Percentiles rank a stretch among this genome's conserved stretches.
Evolutionary conservation across 2,329 filamentous ascomycete species (phyloP).

Genomic region (Ophiostoma sp.): DNA sequence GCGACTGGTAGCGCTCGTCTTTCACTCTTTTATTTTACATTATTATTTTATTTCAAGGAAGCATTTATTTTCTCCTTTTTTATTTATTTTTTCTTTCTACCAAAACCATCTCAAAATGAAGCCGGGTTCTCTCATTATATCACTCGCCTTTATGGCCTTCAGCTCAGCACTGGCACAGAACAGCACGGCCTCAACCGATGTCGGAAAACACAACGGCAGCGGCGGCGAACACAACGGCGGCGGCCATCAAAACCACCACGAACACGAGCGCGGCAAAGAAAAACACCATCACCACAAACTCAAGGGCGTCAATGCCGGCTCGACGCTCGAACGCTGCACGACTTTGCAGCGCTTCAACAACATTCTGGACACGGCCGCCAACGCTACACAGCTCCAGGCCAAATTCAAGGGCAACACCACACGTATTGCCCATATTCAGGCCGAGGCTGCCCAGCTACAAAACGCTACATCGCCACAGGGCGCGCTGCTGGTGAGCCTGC

Average conservation of each 20-base stretch:
- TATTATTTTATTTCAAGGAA: not conserved
- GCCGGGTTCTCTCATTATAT: slow-evolving; percentile 14
- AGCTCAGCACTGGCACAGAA: slow-evolving; percentile 34
- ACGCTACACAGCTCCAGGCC: slow-evolving; percentile 40
- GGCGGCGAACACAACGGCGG: slow-evolving; percentile 20
- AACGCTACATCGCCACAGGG: slow-evolving; percentile 39
- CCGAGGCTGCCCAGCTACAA: slow-evolving; percentile 39
- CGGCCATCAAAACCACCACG: not conserved
- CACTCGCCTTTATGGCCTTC: slow-evolving; percentile 31
- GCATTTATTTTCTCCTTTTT: not conserved
- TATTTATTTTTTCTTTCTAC: not conserved
- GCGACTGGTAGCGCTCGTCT: slow-evolving; percentile 22
- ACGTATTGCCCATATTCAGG: slow-evolving; percentile 35
- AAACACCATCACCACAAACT: not conserved
- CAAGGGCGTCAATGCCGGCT: not conserved
- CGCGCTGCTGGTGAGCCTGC: slow-evolving; percentile 36
- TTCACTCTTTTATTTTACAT: not conserved
- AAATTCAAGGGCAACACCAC: slow-evolving; percentile 41
- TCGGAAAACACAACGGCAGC: not conserved
- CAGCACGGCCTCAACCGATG: not conserved
- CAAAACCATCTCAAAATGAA: slow-evolving; percentile 5
- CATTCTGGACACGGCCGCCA: slow-evolving; percentile 38
- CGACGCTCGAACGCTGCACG: slow-evolving; percentile 37
- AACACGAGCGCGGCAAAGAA: not conserved
- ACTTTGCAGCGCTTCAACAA: slow-evolving; percentile 37